Evolutionary conservation across 495 filamentous ascomycete genomes (phyloP).

Genomic region (Talaromyces liani): DNA sequence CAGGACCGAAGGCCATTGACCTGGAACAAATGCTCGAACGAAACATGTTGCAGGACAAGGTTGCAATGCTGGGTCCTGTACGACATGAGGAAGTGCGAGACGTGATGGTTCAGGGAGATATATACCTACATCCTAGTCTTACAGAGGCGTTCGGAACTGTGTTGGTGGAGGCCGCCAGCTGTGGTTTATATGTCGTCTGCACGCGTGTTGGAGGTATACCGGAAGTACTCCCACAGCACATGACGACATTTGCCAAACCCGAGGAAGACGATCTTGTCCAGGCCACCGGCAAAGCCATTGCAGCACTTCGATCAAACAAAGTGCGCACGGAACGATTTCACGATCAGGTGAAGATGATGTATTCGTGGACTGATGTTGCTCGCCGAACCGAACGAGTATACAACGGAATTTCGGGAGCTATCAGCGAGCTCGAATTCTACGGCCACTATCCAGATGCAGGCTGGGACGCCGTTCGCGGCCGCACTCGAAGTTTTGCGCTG

Average conservation of each 20-base stretch:
- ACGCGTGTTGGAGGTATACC: constrained; percentile 95
- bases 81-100: constrained; percentile 94
- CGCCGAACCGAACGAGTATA: constrained; percentile 91
- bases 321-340: constrained; percentile 92
- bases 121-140: constrained; percentile 89
- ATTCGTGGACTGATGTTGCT: constrained; percentile 94
- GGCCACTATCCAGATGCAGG: constrained; percentile 59
- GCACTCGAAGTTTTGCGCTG: constrained; percentile 77
- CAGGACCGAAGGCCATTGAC: constrained; percentile 93
- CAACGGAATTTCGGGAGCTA: constrained; percentile 76
- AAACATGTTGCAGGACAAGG: constrained; percentile 88
- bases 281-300: constrained; percentile 77
- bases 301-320: constrained; percentile 67
- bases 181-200: constrained; percentile 91
- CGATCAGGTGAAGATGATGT: constrained; percentile 95
- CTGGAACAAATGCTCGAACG: constrained; percentile 96
- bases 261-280: constrained; percentile 86
- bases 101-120: constrained; percentile 97
- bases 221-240: constrained; percentile 85
- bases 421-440: constrained; percentile 82
- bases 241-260: constrained; percentile 89
- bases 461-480: constrained; percentile 63
- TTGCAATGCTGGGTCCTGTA: constrained; percentile 84
- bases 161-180: constrained; percentile 92
- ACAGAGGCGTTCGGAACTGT: constrained; percentile 98